These are phyloP conservation scores for Aspergillus latus DNA, from an alignment of 2,329 filamentous ascomycete genomes.

Conservation along the genomic window DNA sequence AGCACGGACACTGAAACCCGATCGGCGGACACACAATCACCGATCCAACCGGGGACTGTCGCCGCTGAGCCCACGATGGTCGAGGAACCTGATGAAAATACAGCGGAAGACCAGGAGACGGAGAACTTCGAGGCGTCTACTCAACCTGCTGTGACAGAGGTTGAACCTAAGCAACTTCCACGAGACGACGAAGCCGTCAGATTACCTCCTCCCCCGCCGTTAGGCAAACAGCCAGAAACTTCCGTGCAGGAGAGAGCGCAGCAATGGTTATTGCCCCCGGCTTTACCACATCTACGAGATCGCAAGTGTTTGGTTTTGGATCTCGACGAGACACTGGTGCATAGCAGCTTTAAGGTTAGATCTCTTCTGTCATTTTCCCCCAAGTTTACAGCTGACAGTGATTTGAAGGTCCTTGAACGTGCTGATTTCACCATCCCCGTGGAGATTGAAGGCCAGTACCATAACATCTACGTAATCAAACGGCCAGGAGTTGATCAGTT, in stretches of 20 bases:
- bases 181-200: slow-evolving; percentile 44
- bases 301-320: slow-evolving; percentile 94
- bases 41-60: slow-evolving; percentile 9
- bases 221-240: slow-evolving; percentile 41
- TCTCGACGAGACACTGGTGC: slow-evolving; percentile 92
- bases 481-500: slow-evolving; percentile 97
- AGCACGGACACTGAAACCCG: slow-evolving; percentile 21
- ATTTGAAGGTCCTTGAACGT: slow-evolving; percentile 83
- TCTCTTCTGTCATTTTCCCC: background rate
- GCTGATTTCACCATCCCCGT: slow-evolving; percentile 99
- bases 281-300: slow-evolving; percentile 74
- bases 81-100: slow-evolving; percentile 14
- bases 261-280: slow-evolving; percentile 77
- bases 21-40: slow-evolving; percentile 2
- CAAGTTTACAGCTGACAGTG: slow-evolving; percentile 6
- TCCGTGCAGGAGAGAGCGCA: slow-evolving; percentile 49
- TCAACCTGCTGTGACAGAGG: slow-evolving; percentile 42
- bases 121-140: slow-evolving; percentile 41
- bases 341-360: slow-evolving; percentile 95
- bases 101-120: slow-evolving; percentile 13
- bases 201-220: slow-evolving; percentile 56
- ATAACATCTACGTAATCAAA: slow-evolving; percentile 99
- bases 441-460: slow-evolving; percentile 97
- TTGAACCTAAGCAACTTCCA: slow-evolving; percentile 47
- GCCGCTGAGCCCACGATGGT: slow-evolving; percentile 16